A percentile compares a stretch with the other conserved stretches of the same genome.
These are phyloP conservation scores for Colletotrichum sp. DNA, from an alignment of 2,329 filamentous ascomycete genomes.

Conservation along the genomic window DNA sequence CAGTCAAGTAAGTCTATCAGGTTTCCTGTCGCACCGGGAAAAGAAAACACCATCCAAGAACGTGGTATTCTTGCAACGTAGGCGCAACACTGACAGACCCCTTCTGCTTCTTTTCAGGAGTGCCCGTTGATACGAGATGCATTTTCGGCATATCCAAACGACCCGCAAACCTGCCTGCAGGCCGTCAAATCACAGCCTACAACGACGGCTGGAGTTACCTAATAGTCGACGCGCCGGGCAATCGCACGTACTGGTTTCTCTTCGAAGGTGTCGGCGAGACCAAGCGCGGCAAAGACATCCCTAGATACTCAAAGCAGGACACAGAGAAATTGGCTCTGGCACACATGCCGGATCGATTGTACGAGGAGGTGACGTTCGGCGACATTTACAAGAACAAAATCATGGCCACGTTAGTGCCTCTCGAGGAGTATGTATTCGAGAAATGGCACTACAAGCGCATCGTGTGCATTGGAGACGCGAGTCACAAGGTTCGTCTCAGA, in stretches of 20 bases:
- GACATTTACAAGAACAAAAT: constrained; percentile 32
- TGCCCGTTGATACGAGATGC: constrained; percentile 26
- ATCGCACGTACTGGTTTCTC: constrained; percentile 40
- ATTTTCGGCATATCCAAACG: constrained; percentile 41
- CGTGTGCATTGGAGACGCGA: constrained; percentile 44
- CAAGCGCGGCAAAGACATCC: constrained; percentile 34
- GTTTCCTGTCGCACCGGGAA: too few species aligned
- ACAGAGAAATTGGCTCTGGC: constrained; percentile 28
- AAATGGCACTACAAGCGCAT: constrained; percentile 43
- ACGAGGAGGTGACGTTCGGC: constrained; percentile 30
- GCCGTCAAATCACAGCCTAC: neutral
- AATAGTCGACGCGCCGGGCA: constrained; percentile 32
- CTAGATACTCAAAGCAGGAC: constrained; percentile 35
- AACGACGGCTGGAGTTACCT: constrained; percentile 29
- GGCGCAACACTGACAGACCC: fast-evolving
- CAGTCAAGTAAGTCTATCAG: neutral
- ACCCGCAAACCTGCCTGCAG: neutral
- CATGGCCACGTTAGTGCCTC: constrained; percentile 28
- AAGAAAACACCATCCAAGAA: fast-evolving
- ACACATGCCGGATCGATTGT: constrained; percentile 23
- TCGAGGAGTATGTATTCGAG: constrained; percentile 37
- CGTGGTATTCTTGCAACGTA: fast-evolving
- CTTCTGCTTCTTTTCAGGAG: neutral
- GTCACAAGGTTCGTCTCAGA: constrained; percentile 38
- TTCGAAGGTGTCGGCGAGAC: constrained; percentile 32